These are phyloP conservation scores for Endothia cerciana DNA, from an alignment of 2,329 filamentous ascomycete genomes.

Conservation along the genomic window DNA sequence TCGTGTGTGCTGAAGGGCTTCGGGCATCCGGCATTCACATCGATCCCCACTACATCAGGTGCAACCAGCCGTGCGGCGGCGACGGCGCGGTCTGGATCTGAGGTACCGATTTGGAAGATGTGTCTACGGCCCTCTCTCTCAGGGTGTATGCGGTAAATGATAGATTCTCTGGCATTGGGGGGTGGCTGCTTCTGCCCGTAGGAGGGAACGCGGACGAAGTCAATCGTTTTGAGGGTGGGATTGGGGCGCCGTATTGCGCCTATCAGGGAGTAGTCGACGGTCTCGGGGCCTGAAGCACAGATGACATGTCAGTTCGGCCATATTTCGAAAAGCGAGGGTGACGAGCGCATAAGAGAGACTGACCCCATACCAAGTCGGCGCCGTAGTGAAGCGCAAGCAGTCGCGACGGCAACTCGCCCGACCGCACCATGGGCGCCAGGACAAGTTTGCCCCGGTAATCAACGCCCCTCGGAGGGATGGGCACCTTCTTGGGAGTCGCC, in stretches of 20 bases:
- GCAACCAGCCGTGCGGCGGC: conserved; percentile 84
- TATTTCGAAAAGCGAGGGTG: neutral
- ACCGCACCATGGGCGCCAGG: conserved; percentile 96
- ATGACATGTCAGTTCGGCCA: conserved; percentile 20
- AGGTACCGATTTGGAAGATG: conserved; percentile 92
- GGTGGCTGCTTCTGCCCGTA: conserved; percentile 65
- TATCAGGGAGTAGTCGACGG: conserved; percentile 89
- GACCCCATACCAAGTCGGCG: conserved; percentile 95
- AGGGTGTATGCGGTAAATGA: conserved; percentile 86
- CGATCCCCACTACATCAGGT: conserved; percentile 87
- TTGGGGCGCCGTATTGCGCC: conserved; percentile 82
- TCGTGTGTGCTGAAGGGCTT: conserved; percentile 94
- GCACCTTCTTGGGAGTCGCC: conserved; percentile 64
- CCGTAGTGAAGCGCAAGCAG: conserved; percentile 91
- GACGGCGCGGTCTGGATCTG: conserved; percentile 80
- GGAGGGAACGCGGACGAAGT: conserved; percentile 79
- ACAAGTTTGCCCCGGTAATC: conserved; percentile 95
- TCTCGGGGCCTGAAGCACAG: conserved; percentile 73
- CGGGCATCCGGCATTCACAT: conserved; percentile 97
- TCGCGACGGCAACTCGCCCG: conserved; percentile 91
- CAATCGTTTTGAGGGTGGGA: conserved; percentile 75
- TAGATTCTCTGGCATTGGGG: conserved; percentile 60
- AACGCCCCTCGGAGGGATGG: conserved; percentile 85
- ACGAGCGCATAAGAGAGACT: conserved; percentile 35
- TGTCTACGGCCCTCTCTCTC: conserved; percentile 73